Evolutionary conservation across 2,329 filamentous ascomycete genomes (phyloP).

Genomic region (Ploettnerulaceae sp.): DNA sequence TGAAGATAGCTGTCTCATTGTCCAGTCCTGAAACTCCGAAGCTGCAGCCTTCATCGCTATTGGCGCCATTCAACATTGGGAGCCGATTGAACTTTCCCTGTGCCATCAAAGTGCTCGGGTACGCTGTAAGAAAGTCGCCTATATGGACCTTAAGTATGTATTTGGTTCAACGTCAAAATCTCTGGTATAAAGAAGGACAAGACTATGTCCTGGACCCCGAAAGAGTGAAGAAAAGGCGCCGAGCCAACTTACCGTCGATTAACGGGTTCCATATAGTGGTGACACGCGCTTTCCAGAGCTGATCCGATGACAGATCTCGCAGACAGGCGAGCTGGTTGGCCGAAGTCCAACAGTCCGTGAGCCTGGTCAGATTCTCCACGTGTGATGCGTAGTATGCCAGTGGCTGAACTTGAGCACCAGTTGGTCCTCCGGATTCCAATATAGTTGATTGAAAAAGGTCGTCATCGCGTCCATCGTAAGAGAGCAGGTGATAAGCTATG

Average conservation of each 20-base stretch:
- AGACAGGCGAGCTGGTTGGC: slow-evolving; percentile 1
- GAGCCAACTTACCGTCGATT: slow-evolving; percentile 5
- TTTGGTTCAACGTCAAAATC: too few relatives aligned
- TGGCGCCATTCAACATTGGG: slow-evolving; percentile 1
- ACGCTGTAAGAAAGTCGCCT: background rate
- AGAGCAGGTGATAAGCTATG: slow-evolving; percentile 2
- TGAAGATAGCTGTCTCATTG: slow-evolving; percentile 24
- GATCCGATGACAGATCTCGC: background rate
- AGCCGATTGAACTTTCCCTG: background rate
- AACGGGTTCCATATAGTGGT: slow-evolving; percentile 1
- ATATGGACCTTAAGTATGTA: too few relatives aligned
- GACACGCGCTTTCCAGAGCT: background rate
- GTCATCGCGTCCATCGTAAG: slow-evolving; percentile 2
- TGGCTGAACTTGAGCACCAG: slow-evolving; percentile 4
- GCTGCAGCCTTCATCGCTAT: slow-evolving; percentile 4
- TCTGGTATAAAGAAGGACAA: too few relatives aligned
- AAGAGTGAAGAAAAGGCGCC: background rate
- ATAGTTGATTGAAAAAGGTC: slow-evolving; percentile 1
- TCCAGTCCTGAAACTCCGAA: slow-evolving; percentile 13
- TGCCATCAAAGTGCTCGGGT: background rate
- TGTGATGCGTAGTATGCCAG: slow-evolving; percentile 6
- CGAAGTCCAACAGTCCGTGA: background rate
- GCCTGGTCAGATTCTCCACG: slow-evolving; percentile 8
- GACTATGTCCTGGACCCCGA: too few relatives aligned
- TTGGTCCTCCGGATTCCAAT: background rate